Base-by-base conservation (phyloP, 495 filamentous ascomycete genomes). In the Penicillium pulvis region DNA sequence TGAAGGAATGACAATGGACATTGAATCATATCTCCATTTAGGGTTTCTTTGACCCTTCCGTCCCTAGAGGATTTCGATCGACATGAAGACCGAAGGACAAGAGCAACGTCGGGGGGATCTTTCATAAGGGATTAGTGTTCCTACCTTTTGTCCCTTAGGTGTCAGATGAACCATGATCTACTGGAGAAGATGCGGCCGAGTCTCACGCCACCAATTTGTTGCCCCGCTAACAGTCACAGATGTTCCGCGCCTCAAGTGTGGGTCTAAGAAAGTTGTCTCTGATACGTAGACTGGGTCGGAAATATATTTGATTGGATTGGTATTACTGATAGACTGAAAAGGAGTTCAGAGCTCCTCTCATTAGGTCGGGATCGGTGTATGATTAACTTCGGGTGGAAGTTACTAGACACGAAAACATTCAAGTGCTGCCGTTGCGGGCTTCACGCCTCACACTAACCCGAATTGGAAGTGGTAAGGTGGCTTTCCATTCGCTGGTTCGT, bases 81-180 rank as follows among this genome's bases (percentile, higher is more conserved):
- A 12, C 33, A 36, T 36, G 10, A 36, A 36, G 33, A 36, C 2
- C 33, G 3, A 36, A 3, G 12, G 12, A 23, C 20, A 23, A 23
- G 1, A 23, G 20, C 1, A 36, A 11, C 4, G 33, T 1, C 33
- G 9, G 9, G 3, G 42, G n/a, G 1, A 23, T 45, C 23, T 47
- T 47, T 47, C 23, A 47, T 1, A 19, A 19, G 43, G 6, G 6
- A 23, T 12, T 16, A 36, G 7, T 11, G 10, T 1, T 36, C 10
- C 9, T 52, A 4, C 5, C 9, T 9, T 35, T 26, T 20, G 9
- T 20, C n/a, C 8, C 19, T 39, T 0, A 3, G 1, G 42, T n/a
- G 44, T 56, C 54, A 56, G 54, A 56, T 56, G 54, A 56, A 49
- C 54, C 54, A 47, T 28, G 54, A 56, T 49, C 45, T 39, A 24